Conservation (phyloP, 73 alveolate species). For the Urostyla sp. region DNA sequence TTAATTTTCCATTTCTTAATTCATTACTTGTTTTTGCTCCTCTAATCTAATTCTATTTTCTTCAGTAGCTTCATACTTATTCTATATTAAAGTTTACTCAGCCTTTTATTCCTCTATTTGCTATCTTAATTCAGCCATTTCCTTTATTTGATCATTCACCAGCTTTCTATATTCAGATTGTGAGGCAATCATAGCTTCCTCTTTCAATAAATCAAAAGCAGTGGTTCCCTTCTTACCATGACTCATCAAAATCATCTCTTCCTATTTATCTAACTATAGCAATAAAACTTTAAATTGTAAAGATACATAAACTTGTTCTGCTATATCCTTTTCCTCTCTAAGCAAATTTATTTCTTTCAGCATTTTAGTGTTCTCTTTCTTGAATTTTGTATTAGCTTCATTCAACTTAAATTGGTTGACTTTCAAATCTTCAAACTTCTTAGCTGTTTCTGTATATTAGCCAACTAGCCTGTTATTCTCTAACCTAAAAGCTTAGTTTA, state of each 20-base stretch:
- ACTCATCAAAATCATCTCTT: constrained; percentile 16
- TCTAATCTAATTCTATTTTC: too few species aligned
- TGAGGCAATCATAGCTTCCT: constrained; percentile 42
- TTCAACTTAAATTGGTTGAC: constrained; percentile 28
- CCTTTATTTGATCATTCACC: constrained; percentile 1
- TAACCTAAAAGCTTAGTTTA: constrained; percentile 9
- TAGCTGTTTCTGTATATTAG: constrained; percentile 21
- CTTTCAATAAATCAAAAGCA: constrained; percentile 14
- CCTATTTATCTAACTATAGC: constrained; percentile 11
- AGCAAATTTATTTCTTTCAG: background rate
- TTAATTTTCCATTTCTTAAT: too few species aligned
- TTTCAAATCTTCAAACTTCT: constrained; percentile 34
- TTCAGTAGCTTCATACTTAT: too few species aligned
- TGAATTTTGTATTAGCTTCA: constrained; percentile 32
- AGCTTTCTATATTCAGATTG: constrained; percentile 20
- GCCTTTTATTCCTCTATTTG: too few species aligned
- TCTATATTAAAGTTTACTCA: too few species aligned
- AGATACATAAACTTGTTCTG: constrained; percentile 33
- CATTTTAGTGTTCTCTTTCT: constrained; percentile 12
- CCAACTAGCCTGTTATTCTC: constrained; percentile 40
- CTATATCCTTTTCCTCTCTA: constrained; percentile 38
- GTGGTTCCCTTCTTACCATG: constrained; percentile 12
- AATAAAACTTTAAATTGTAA: background rate
- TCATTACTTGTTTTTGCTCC: too few species aligned
- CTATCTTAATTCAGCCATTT: constrained; percentile 33